phyloP scores from a whole-genome alignment of 768 basidiomycete genomes.

The Xerocomus brunneocitrinus region DNA sequence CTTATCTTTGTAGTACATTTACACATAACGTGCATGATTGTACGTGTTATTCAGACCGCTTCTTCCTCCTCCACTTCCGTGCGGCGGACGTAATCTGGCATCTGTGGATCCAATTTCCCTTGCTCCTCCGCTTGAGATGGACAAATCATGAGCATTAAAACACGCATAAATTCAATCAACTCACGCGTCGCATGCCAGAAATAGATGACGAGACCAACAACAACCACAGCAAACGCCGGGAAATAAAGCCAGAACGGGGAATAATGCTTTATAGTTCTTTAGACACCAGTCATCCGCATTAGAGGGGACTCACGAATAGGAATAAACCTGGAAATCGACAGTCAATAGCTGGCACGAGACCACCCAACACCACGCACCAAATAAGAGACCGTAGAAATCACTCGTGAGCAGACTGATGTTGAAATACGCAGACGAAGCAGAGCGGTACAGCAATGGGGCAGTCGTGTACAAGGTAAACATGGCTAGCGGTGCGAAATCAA shows the following conservation, averaged over 20 bases:
- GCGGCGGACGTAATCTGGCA: constrained; percentile 53
- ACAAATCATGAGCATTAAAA: constrained; percentile 4
- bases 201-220: constrained; percentile 73
- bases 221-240: constrained; percentile 65
- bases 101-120: constrained; percentile 54
- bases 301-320: constrained; percentile 42
- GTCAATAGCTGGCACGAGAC: constrained; percentile 7
- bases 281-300: not conserved
- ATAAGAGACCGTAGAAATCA: constrained; percentile 83
- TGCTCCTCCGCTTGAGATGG: constrained; percentile 61
- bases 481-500: constrained; percentile 36
- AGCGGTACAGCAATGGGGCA: constrained; percentile 79
- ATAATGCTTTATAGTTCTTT: constrained; percentile 54
- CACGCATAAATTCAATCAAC: constrained; percentile 27
- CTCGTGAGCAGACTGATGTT: constrained; percentile 83
- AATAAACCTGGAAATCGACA: constrained; percentile 36
- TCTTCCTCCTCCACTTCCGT: constrained; percentile 14
- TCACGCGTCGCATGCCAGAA: constrained; percentile 83
- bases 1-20: constrained; percentile 16
- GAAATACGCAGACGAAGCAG: constrained; percentile 82
- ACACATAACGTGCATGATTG: not conserved
- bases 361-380: constrained; percentile 38
- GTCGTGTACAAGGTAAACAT: constrained; percentile 85
- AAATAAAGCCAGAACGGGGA: constrained; percentile 89
- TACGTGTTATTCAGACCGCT: not conserved